A percentile compares a stretch with the other conserved stretches of the same genome.
phyloP scores from a whole-genome alignment of 2,329 filamentous ascomycete species.

The Xylariaceae sp. region DNA sequence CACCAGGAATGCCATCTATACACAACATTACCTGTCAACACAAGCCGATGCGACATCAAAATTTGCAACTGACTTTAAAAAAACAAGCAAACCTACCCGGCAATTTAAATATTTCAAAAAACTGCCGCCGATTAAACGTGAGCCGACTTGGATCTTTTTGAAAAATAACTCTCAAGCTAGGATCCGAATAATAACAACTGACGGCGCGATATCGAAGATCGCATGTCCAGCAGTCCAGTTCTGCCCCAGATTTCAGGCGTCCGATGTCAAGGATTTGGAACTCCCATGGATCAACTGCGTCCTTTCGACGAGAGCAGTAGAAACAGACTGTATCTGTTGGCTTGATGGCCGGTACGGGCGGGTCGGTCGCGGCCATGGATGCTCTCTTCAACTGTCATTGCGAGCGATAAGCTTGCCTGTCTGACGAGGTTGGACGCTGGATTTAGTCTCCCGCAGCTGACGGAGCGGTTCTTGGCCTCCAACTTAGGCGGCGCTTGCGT shows the following conservation, averaged over 20 bases:
- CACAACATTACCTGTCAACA: background rate
- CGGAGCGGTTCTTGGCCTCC: conserved; percentile 1
- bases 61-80: no score
- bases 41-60: background rate
- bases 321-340: conserved; percentile 17
- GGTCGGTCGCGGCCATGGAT: conserved; percentile 11
- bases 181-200: conserved; percentile 5
- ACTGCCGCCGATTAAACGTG: conserved; percentile 7
- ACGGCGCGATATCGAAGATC: conserved; percentile 18
- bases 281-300: conserved; percentile 10
- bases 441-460: background rate
- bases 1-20: background rate
- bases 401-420: background rate
- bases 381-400: background rate
- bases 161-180: conserved; percentile 13
- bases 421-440: no score
- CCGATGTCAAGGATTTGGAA: conserved; percentile 17
- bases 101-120: conserved; percentile 14
- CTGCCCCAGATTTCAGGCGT: conserved; percentile 7
- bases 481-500: background rate
- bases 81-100: conserved; percentile 1
- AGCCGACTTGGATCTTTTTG: conserved; percentile 13
- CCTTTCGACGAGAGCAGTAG: conserved; percentile 13
- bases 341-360: conserved; percentile 9
- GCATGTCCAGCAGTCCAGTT: conserved; percentile 8